Conservation (phyloP, 345 rosid genomes). For the Brassica rapa region DNA sequence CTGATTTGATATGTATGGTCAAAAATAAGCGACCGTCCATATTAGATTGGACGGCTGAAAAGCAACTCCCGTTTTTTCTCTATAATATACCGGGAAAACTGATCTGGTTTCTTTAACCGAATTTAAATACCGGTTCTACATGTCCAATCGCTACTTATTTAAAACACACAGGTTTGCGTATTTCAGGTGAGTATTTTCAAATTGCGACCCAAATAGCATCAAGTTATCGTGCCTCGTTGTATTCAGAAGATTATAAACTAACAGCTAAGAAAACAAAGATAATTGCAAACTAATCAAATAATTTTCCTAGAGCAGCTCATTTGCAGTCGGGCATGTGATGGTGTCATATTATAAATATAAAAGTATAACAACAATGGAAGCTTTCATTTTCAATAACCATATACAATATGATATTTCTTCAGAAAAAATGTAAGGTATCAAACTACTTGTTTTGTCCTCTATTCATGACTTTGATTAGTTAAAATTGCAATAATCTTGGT, state of each 20-base stretch:
- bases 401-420: background rate
- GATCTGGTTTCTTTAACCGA: background rate
- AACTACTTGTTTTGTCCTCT: background rate
- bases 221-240: no score
- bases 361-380: background rate
- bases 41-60: constrained; percentile 44
- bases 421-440: background rate
- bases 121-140: no score
- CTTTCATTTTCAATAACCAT: background rate
- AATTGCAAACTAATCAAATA: no score
- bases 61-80: constrained; percentile 29
- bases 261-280: background rate
- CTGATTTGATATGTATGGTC: constrained; percentile 21
- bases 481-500: background rate
- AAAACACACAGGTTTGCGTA: background rate
- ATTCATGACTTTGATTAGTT: background rate
- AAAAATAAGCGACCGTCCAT: constrained; percentile 46
- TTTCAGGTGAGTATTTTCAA: background rate
- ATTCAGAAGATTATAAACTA: no score
- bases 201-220: background rate
- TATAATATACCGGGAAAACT: background rate
- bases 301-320: no score
- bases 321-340: background rate
- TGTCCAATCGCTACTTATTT: no score
- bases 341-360: background rate